Evolutionary conservation across 2,329 filamentous ascomycete genomes (phyloP).

Genomic region (Penicillium olsonii): DNA sequence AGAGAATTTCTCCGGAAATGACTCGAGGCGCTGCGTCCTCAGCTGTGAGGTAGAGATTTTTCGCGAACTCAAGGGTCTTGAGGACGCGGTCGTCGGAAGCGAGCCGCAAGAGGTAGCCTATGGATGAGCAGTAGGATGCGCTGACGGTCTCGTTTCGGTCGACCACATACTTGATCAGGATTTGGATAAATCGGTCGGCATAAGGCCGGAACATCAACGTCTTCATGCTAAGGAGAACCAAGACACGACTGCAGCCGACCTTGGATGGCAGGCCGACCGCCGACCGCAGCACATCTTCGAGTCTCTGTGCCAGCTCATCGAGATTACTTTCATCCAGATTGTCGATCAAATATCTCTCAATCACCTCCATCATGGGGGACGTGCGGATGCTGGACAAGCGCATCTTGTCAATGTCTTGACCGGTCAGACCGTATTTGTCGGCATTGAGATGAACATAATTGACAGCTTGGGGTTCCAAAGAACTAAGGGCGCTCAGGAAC

Average conservation of each 20-base stretch:
- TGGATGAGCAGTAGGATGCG: constrained; percentile 80
- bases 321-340: constrained; percentile 79
- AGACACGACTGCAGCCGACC: constrained; percentile 81
- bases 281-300: constrained; percentile 79
- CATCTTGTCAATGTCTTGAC: constrained; percentile 87
- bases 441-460: constrained; percentile 93
- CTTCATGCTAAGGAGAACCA: constrained; percentile 81
- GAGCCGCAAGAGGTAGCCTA: constrained; percentile 77
- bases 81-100: constrained; percentile 62
- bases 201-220: constrained; percentile 73
- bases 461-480: constrained; percentile 82
- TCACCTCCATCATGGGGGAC: constrained; percentile 88
- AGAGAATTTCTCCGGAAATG: constrained; percentile 78
- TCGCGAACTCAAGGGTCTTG: constrained; percentile 56
- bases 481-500: constrained; percentile 78
- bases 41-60: constrained; percentile 75
- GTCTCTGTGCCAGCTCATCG: constrained; percentile 67
- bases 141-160: constrained; percentile 95
- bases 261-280: constrained; percentile 92
- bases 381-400: constrained; percentile 77
- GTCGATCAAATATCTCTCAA: constrained; percentile 79
- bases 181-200: constrained; percentile 71
- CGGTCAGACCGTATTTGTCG: constrained; percentile 77
- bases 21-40: constrained; percentile 75
- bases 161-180: constrained; percentile 78